Conservation (phyloP, 106 monocot species). For the Narthecium ossifragum region DNA sequence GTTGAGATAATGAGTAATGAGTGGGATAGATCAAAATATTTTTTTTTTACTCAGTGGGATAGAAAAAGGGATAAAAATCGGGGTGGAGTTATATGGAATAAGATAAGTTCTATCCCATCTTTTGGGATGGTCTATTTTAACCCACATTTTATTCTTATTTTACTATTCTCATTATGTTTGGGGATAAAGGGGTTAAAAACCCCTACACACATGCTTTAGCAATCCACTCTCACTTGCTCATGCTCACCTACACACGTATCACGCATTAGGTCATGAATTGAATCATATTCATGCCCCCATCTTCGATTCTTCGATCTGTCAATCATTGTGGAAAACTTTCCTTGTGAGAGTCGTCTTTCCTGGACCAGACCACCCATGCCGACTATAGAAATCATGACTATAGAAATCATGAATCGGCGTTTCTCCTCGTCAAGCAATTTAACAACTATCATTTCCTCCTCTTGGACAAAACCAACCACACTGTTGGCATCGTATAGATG, state of each 20-base stretch:
- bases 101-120: no score
- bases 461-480: conserved; percentile 23
- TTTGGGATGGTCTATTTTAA: no score
- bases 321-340: conserved; percentile 10
- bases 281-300: conserved; percentile 3
- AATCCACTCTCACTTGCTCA: conserved; percentile 8
- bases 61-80: no score
- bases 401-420: neutral
- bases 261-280: conserved; percentile 13
- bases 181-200: neutral
- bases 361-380: conserved; percentile 27
- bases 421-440: neutral
- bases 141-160: no score
- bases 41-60: no score
- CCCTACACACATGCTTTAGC: neutral
- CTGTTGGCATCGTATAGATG: neutral
- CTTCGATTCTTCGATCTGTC: conserved; percentile 5
- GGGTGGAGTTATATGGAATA: neutral
- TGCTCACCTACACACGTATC: conserved; percentile 13
- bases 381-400: no score
- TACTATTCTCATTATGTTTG: no score
- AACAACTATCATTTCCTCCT: neutral
- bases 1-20: no score
- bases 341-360: conserved; percentile 27
- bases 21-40: no score